These are phyloP conservation scores for Capillidium heterosporum DNA, from an alignment of 371 early-diverging fungal genomes.

Conservation along the genomic window DNA sequence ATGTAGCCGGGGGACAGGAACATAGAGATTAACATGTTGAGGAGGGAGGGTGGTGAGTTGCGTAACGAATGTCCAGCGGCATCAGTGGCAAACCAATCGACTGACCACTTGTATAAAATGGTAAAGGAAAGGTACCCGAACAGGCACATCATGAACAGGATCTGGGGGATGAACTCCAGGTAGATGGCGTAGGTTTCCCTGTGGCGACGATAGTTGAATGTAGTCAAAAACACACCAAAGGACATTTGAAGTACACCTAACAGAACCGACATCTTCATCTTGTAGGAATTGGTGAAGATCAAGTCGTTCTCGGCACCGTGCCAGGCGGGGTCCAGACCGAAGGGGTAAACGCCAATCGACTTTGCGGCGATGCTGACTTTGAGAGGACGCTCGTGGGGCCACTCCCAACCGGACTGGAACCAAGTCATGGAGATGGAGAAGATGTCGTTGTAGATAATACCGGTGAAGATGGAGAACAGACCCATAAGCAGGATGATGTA, in stretches of 20 bases:
- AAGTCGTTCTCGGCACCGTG: conserved; percentile 82
- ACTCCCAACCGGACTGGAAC: conserved; percentile 63
- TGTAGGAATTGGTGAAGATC: conserved; percentile 96
- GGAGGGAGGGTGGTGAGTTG: conserved; percentile 77
- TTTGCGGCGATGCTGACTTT: conserved; percentile 21
- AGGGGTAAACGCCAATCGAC: conserved; percentile 33
- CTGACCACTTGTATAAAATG: conserved; percentile 96
- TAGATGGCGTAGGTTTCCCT: conserved; percentile 63
- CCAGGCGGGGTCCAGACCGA: conserved; percentile 86
- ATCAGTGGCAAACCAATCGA: conserved; percentile 65
- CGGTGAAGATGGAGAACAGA: conserved; percentile 92
- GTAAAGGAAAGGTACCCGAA: conserved; percentile 92
- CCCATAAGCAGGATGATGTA: conserved; percentile 97
- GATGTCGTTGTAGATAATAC: conserved; percentile 96
- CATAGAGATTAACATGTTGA: conserved; percentile 98
- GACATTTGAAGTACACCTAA: conserved; percentile 97
- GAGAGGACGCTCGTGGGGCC: conserved; percentile 25
- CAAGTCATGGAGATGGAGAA: conserved; percentile 70
- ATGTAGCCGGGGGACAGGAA: conserved; percentile 92
- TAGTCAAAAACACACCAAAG: conserved; percentile 81
- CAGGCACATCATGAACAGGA: conserved; percentile 80
- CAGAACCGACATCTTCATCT: conserved; percentile 98
- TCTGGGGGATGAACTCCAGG: conserved; percentile 87
- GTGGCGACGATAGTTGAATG: conserved; percentile 84
- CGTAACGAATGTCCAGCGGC: conserved; percentile 38